Evolutionary conservation across 2,329 filamentous ascomycete species (phyloP), one percentile per base, ranked within the genome.

Genomic region (Mollisiaceae sp.): DNA sequence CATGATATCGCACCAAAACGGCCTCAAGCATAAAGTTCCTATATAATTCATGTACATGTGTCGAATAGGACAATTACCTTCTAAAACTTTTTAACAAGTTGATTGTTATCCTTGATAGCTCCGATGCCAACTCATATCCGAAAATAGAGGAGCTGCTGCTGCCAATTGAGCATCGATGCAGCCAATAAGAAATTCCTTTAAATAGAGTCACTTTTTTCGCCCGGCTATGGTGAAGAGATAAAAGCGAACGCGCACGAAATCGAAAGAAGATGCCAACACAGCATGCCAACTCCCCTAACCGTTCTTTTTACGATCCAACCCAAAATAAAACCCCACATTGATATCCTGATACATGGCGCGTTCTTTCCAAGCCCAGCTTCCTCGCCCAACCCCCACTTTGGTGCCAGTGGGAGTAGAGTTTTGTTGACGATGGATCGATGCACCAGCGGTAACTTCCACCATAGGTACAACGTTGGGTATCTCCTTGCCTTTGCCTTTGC

Each of bases 301-400:
- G 2, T 60, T 50, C 39, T 32, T 60, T 57, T 55, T 20, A 9
- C 45, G 27, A 55, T 60, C 62, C 20, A 61, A 35, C 2, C 72
- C 72, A 56, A 75, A 74, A 63, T 75, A 69, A 50, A 68, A 73
- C 1, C 73, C 74, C 27, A 69, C 55, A 14, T 62, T 62, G 39
- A 73, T 74, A 35, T 69, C 70, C 50, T 47, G 63, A 62, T 74
- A 74, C 74, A 75, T 75, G 11, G 74, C 70, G 9, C 43, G 65
- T 52, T 74, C 74, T 24, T 52, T 66, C 65, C 70, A 69, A 4
- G 65, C 67, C 73, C 72, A 75, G 11, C 45, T 57, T 1, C 60
- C 11, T 20, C 41, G 36, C 32, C 45, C 55, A 20, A 5, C 35
- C n/a, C 41, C 62, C 58, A 57, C 62, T 22, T 43, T 36, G n/a